Base-by-base conservation (phyloP, 305 asterid species). In the Petunia hybrid region DNA sequence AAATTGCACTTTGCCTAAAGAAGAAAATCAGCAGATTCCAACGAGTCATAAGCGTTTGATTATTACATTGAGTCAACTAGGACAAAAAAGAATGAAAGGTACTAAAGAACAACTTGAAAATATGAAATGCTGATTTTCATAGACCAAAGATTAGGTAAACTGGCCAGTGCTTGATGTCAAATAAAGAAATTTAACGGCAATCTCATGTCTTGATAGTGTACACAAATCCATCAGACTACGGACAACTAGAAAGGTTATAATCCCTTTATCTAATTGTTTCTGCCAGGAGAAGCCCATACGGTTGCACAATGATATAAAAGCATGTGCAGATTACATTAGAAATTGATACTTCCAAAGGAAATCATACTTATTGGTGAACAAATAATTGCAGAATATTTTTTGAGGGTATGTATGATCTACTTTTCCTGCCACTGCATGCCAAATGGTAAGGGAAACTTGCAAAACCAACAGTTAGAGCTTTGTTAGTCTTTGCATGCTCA, bases 321-420 rank as follows among this genome's bases (percentile, higher is more conserved):
- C 43, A 48, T 0, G 77, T 10, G 31, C 3, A 10, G 3, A 46
- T 35, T 48, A 35, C 77, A 70, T 45, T 46, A 45, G 9, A 22
- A 59, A 70, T 70, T 46, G 77, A 46, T 70, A 31, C 56, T 31
- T 71, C 60, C 61, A 46, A 22, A 14, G 56, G 56, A 71, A 4
- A 71, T 22, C 77, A 73, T 35, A 51, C 78, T 73, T 73, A 73
- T 73, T 73, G 45, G 1, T 22, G 45, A 73, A 73, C 62, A 16
- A 51, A 73, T 62, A 12, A 73, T 13, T 73, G 31, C 62, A 73
- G 78, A 51, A 48, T 35, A 48, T 51, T 73, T 13, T 4, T 13
- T 4, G 35, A 5, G 45, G 13, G 78, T 71, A 71, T 48, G 4
- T 71, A 71, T 48, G 4, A 73, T 73, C 78, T 35, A 73, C 3